Evolutionary conservation across 2,329 filamentous ascomycete species (phyloP).

Genomic region (Xylariaceae sp.): DNA sequence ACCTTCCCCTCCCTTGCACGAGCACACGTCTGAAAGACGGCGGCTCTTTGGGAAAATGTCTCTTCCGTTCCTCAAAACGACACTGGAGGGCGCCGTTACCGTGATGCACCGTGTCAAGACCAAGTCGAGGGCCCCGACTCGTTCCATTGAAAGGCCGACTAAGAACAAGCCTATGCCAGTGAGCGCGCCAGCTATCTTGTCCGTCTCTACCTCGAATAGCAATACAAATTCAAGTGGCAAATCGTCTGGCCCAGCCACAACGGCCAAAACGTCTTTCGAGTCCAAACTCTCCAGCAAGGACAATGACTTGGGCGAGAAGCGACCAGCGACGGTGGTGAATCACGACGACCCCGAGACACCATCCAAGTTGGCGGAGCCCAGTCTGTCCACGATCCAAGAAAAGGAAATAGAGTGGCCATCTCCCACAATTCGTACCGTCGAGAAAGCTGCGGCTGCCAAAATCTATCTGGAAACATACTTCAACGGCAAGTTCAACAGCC

Average conservation of each 20-base stretch:
- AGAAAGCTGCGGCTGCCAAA: constrained; percentile 74
- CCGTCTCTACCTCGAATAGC: constrained; percentile 22
- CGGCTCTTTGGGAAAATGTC: constrained; percentile 34
- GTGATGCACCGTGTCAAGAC: constrained; percentile 37
- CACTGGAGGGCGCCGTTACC: constrained; percentile 36
- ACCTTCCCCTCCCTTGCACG: constrained; percentile 16
- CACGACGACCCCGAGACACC: constrained; percentile 21
- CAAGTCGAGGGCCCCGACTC: constrained; percentile 34
- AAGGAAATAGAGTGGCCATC: constrained; percentile 23
- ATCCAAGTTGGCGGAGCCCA: constrained; percentile 23
- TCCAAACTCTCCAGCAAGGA: constrained; percentile 35
- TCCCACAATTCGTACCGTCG: constrained; percentile 56
- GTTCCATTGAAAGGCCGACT: constrained; percentile 31
- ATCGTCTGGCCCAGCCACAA: constrained; percentile 27
- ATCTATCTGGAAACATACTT: constrained; percentile 83
- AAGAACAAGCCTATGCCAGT: constrained; percentile 22
- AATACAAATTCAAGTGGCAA: constrained; percentile 28
- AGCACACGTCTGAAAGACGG: constrained; percentile 18
- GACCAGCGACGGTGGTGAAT: constrained; percentile 24
- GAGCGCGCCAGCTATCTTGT: constrained; percentile 18
- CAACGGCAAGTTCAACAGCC: constrained; percentile 57
- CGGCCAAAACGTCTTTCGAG: constrained; percentile 36
- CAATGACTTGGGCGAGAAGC: constrained; percentile 27
- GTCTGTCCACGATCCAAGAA: constrained; percentile 31
- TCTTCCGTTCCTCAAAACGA: constrained; percentile 34